Evolutionary conservation across 2,329 filamentous ascomycete species (phyloP), one percentile per base, ranked within the genome.

Genomic region (Scopulariopsis brevicaulis): DNA sequence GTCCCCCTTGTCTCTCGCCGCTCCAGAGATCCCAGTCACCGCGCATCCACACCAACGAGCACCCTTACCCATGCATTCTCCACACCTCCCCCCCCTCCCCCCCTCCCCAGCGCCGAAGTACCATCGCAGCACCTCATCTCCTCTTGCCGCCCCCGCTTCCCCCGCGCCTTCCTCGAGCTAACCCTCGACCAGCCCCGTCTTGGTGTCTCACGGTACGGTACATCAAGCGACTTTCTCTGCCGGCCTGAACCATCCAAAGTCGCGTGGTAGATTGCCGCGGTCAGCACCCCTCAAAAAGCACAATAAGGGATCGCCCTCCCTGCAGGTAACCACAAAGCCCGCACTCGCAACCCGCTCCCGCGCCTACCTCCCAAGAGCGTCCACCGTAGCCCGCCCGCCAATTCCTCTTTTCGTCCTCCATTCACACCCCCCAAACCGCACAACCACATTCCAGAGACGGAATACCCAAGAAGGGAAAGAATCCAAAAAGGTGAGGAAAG

Each of bases 361-460:
- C 46, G 46, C 20, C 46, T 24, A 10, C n/a, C 11, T 22, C 22
- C 46, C 46, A 50, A 50, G 46, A 24, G 46, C 22, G 46, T 50
- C n/a, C 46, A 50, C 46, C 46, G 46, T 50, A 20, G 22, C 11
- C n/a, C 22, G 46, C 46, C 46, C 20, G 15, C 51, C 51, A 53
- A n/a, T 28, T n/a, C 28, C 51, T 34, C 51, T 53, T 53, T 53
- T 32, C 51, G 28, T 53, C 24, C 51, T 53, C 51, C 51, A 34
- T 53, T 5, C 51, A 53, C 28, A 53, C 51, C 55, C 34, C 55
- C 48, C 48, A 15, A n/a, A 22, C 50, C 52, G 46, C n/a, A 52
- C 46, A 53, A 57, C 40, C 32, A 48, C 55, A 57, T 57, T 57
- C 55, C 55, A 57, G 32, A 57, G 55, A 34, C 43, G 40, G 50